A percentile compares a stretch with the other conserved stretches of the same genome.
These are phyloP conservation scores for Coemansia brasiliensis DNA, from an alignment of 192 early-diverging fungal genomes.

Conservation along the genomic window DNA sequence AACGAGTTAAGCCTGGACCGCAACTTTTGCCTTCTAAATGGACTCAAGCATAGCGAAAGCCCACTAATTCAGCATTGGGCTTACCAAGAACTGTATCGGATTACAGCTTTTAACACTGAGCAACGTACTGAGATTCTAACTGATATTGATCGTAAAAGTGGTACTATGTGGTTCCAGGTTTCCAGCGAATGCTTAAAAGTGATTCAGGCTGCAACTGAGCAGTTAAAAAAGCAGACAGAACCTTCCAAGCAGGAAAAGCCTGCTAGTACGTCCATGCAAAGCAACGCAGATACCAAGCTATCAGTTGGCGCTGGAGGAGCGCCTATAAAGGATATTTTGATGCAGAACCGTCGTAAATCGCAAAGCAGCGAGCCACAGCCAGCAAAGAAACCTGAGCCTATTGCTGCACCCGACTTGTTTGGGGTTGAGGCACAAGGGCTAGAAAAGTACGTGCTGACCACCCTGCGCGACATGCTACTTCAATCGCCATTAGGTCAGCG, in stretches of 20 bases:
- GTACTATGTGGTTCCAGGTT: conserved; percentile 45
- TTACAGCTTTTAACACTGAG: conserved; percentile 26
- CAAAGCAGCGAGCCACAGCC: neutral
- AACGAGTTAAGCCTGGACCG: conserved; percentile 48
- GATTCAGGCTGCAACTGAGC: conserved; percentile 26
- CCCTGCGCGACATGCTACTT: conserved; percentile 38
- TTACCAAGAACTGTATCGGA: conserved; percentile 48
- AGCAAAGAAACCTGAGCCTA: neutral
- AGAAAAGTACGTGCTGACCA: conserved; percentile 49
- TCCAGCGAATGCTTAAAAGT: conserved; percentile 43
- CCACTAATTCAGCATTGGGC: conserved; percentile 45
- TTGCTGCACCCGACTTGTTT: conserved; percentile 27
- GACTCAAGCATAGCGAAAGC: conserved; percentile 23
- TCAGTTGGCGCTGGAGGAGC: conserved; percentile 23
- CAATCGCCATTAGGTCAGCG: conserved; percentile 39
- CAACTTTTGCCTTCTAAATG: conserved; percentile 41
- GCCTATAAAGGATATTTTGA: conserved; percentile 38
- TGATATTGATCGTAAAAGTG: conserved; percentile 41
- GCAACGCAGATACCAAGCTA: neutral
- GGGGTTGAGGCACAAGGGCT: conserved; percentile 48
- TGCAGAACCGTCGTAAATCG: conserved; percentile 9
- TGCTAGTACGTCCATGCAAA: neutral
- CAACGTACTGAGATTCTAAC: conserved; percentile 36
- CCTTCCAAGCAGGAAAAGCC: conserved; percentile 8
- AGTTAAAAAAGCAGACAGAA: conserved; percentile 27